These are phyloP conservation scores for Phytophthora lateralis DNA, from an alignment of 352 stramenopile genomes.

Conservation along the genomic window DNA sequence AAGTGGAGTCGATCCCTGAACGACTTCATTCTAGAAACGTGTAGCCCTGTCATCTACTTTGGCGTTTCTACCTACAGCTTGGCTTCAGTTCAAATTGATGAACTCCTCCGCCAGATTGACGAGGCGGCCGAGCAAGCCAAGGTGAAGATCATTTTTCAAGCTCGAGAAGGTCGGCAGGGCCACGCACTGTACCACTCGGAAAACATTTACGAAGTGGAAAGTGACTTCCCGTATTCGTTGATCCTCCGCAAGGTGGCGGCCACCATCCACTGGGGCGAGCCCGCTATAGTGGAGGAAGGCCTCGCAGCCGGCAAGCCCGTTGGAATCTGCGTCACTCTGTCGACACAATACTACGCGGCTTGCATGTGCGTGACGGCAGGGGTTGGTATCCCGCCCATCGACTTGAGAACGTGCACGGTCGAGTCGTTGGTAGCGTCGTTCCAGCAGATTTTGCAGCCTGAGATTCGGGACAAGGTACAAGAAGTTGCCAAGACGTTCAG, in stretches of 20 bases:
- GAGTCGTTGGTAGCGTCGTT: constrained; percentile 72
- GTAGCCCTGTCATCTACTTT: constrained; percentile 45
- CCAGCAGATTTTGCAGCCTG: constrained; percentile 45
- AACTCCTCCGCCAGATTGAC: constrained; percentile 42
- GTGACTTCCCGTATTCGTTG: constrained; percentile 70
- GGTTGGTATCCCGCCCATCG: constrained; percentile 74
- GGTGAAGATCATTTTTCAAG: constrained; percentile 68
- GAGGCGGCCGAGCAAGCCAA: constrained; percentile 33
- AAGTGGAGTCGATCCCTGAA: constrained; percentile 40
- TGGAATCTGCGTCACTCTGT: constrained; percentile 90
- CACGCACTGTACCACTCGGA: constrained; percentile 31
- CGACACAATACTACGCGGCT: constrained; percentile 89
- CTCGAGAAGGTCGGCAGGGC: constrained; percentile 20
- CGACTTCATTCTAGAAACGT: constrained; percentile 35
- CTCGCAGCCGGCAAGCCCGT: constrained; percentile 84
- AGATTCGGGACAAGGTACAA: constrained; percentile 45
- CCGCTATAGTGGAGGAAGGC: constrained; percentile 82
- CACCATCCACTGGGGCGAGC: constrained; percentile 76
- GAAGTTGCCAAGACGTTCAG: constrained; percentile 55
- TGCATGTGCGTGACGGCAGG: constrained; percentile 70
- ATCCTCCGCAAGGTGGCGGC: constrained; percentile 80
- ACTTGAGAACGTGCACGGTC: constrained; percentile 61
- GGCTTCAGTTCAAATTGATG: constrained; percentile 30
- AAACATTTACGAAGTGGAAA: constrained; percentile 44
- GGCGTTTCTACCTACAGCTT: constrained; percentile 42